phyloP scores from a whole-genome alignment of 352 stramenopile species.

The Phytopythium litorale region DNA sequence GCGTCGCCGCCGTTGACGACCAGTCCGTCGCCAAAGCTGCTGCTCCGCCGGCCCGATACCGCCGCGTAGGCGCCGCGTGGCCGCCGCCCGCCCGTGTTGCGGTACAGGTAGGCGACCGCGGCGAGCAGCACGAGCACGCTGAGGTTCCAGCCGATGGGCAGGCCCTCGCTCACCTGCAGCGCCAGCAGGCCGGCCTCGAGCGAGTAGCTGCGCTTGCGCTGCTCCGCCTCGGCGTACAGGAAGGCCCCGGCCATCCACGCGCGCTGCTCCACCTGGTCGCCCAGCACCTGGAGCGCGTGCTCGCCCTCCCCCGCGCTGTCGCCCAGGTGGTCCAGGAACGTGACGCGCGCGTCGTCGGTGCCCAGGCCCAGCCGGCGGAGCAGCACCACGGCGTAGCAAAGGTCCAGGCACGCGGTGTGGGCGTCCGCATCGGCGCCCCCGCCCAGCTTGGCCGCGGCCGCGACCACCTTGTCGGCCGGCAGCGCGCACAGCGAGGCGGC shows the following conservation, averaged over 20 bases:
- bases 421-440: slow-evolving; percentile 12
- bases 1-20: slow-evolving; percentile 25
- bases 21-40: slow-evolving; percentile 13
- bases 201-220: slow-evolving; percentile 47
- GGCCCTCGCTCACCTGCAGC: slow-evolving; percentile 56
- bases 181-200: slow-evolving; percentile 63
- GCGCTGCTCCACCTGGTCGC: slow-evolving; percentile 25
- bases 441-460: slow-evolving; percentile 3
- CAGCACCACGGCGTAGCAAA: slow-evolving; percentile 63
- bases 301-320: slow-evolving; percentile 19
- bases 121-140: slow-evolving; percentile 55
- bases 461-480: slow-evolving; percentile 3
- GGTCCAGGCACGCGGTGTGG: slow-evolving; percentile 42
- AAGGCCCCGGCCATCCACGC: slow-evolving; percentile 70
- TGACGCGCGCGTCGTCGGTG: slow-evolving; percentile 43
- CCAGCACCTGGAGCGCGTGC: slow-evolving; percentile 16
- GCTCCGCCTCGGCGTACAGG: slow-evolving; percentile 57
- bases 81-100: slow-evolving; percentile 21
- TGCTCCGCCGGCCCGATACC: slow-evolving; percentile 4
- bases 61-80: slow-evolving; percentile 6
- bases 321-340: slow-evolving; percentile 44
- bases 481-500: slow-evolving; percentile 36
- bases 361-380: slow-evolving; percentile 51
- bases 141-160: slow-evolving; percentile 66
- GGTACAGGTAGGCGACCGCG: slow-evolving; percentile 49